phyloP scores from a whole-genome alignment of 345 rosid species.

The Microthlaspi erraticum region DNA sequence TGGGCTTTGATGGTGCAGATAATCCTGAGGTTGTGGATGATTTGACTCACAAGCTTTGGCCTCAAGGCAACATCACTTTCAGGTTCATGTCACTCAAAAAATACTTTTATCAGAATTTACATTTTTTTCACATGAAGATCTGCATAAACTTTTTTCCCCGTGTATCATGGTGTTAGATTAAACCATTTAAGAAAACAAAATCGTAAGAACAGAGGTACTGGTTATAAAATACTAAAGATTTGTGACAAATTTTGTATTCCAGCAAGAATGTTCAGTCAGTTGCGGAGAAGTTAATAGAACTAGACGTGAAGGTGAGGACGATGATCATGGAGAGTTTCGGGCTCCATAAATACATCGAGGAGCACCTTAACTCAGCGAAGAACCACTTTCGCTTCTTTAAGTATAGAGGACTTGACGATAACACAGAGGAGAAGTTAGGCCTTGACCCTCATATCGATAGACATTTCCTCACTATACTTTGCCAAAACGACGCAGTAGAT shows the following conservation, averaged over 20 bases:
- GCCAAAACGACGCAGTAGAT: slow-evolving; percentile 55
- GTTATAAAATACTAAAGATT: not conserved
- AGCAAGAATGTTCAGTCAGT: slow-evolving; percentile 41
- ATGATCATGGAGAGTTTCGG: slow-evolving; percentile 68
- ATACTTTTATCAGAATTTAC: no score
- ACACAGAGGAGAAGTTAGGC: slow-evolving; percentile 32
- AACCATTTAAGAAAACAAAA: not conserved
- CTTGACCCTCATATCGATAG: slow-evolving; percentile 55
- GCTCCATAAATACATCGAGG: slow-evolving; percentile 45
- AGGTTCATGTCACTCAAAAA: slow-evolving; percentile 9
- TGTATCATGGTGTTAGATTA: no score
- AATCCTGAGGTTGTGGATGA: slow-evolving; percentile 29
- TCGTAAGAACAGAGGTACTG: not conserved
- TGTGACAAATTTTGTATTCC: not conserved
- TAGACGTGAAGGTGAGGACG: slow-evolving; percentile 50
- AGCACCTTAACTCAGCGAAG: slow-evolving; percentile 42
- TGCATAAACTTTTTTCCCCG: no score
- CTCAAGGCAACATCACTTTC: slow-evolving; percentile 40
- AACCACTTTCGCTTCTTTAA: slow-evolving; percentile 52
- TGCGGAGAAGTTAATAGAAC: slow-evolving; percentile 36
- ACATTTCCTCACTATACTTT: slow-evolving; percentile 50
- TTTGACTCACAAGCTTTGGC: slow-evolving; percentile 39
- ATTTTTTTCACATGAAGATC: no score
- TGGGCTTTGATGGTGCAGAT: slow-evolving; percentile 34
- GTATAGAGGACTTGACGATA: slow-evolving; percentile 40